These are phyloP conservation scores for Nakazawaea ishiwadae DNA, from an alignment of 805 yeast genomes.

Conservation along the genomic window DNA sequence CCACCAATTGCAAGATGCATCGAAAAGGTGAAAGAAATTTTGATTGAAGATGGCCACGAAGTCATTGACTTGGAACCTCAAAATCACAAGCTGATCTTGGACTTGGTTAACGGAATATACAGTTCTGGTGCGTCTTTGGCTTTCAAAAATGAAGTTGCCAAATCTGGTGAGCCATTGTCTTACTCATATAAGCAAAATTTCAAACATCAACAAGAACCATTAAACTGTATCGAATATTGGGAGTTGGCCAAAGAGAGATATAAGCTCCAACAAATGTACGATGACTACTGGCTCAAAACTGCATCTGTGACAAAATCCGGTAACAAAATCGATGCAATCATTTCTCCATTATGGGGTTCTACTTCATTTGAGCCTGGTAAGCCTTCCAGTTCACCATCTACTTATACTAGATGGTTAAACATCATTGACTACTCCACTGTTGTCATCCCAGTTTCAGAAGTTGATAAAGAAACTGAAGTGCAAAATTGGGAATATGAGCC, in stretches of 20 bases:
- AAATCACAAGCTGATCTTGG: slow-evolving; percentile 17
- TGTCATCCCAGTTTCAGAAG: slow-evolving; percentile 40
- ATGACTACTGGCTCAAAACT: slow-evolving; percentile 33
- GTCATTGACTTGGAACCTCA: slow-evolving; percentile 34
- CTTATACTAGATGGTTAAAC: slow-evolving; percentile 54
- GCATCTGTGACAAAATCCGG: slow-evolving; percentile 28
- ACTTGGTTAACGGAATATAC: slow-evolving; percentile 2
- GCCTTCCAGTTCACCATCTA: slow-evolving; percentile 32
- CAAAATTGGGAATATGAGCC: slow-evolving; percentile 19
- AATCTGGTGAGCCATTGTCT: slow-evolving; percentile 27
- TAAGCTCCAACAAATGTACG: slow-evolving; percentile 30
- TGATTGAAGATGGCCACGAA: slow-evolving; percentile 34
- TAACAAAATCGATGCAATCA: slow-evolving; percentile 41
- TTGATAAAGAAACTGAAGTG: slow-evolving; percentile 28
- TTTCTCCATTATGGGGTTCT: slow-evolving; percentile 41
- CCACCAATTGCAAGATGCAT: slow-evolving; percentile 51
- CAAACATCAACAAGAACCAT: slow-evolving; percentile 7
- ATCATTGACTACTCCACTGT: slow-evolving; percentile 45
- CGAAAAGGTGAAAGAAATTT: slow-evolving; percentile 20
- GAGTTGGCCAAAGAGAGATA: slow-evolving; percentile 31
- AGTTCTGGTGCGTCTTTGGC: slow-evolving; percentile 22
- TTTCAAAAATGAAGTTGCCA: slow-evolving; percentile 18
- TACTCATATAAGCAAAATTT: slow-evolving; percentile 17
- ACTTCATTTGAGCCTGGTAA: slow-evolving; percentile 38
- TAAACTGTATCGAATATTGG: slow-evolving; percentile 31